Conservation (phyloP, 2,329 filamentous ascomycete genomes). For the Epichloe sibirici region DNA sequence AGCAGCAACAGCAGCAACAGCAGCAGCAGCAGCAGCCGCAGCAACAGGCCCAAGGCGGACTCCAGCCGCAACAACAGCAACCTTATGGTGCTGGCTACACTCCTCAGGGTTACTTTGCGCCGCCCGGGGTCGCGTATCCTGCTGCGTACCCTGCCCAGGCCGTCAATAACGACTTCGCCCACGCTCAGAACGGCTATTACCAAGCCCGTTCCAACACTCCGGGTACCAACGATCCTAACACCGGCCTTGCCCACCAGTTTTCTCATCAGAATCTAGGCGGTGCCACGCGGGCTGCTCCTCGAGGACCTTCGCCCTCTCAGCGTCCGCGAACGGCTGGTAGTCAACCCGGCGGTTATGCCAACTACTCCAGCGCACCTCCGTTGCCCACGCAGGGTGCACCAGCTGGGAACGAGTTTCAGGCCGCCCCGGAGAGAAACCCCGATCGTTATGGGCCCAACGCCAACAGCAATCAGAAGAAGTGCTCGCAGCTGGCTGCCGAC, state of each 20-base stretch:
- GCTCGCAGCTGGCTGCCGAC: constrained; percentile 60
- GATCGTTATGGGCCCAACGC: constrained; percentile 43
- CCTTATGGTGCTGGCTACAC: constrained; percentile 35
- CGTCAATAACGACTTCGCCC: constrained; percentile 35
- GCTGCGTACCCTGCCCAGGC: constrained; percentile 28
- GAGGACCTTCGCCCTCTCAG: constrained; percentile 56
- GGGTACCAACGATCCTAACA: constrained; percentile 69
- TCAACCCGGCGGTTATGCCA: constrained; percentile 50
- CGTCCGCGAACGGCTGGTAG: constrained; percentile 77
- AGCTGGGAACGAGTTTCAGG: constrained; percentile 61
- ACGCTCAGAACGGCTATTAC: constrained; percentile 32
- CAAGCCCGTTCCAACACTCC: constrained; percentile 45
- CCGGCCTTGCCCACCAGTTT: constrained; percentile 88
- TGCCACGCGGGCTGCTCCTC: constrained; percentile 52
- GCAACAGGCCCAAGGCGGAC: constrained; percentile 25
- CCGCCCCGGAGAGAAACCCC: constrained; percentile 74
- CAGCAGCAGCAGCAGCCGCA: constrained; percentile 28
- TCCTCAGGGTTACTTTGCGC: constrained; percentile 46
- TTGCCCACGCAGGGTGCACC: constrained; percentile 47
- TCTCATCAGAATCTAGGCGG: constrained; percentile 87
- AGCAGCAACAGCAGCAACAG: constrained; percentile 21
- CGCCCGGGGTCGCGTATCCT: constrained; percentile 45
- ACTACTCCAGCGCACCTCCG: constrained; percentile 50
- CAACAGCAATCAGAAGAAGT: constrained; percentile 60
- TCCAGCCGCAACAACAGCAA: constrained; percentile 25